Evolutionary conservation across 805 yeast genomes (phyloP), one percentile per base, ranked within the genome.

Genomic region (Cyberlindnera mississippiensis): DNA sequence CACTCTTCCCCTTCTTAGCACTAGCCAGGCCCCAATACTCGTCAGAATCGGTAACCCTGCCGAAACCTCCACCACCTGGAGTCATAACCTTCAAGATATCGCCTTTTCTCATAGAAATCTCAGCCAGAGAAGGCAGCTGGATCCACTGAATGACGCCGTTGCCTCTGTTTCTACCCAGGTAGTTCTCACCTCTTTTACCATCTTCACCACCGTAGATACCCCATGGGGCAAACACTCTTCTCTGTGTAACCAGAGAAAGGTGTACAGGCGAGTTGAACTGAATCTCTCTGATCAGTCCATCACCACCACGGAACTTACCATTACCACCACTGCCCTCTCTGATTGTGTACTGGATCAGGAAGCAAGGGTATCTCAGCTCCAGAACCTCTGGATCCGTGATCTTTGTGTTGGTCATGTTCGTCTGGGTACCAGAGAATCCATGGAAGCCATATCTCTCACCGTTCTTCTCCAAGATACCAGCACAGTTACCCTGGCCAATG

Each of bases 361-460:
- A 60, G 18, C 71, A 72, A 3, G 81, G 80, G 49, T 73, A 75
- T 36, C 80, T 57, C 42, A 71, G 64, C 51, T 76, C 81, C 45
- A 75, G 63, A 10, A 74, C 62, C 51, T 76, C 81, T 1, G 77
- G 72, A 49, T 76, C 81, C 1, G 81, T 75, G 50, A 75, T 75
- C 60, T 72, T 61, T 42, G 78, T 70, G 52, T 75, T 74, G 31
- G 79, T 75, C 41, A 76, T 72, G 49, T 75, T 78, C 37, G 73
- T 71, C 55, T 76, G 80, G 6, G 75, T 74, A 19, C 71, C 81
- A 10, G 75, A 68, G 19, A 73, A 73, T 13, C 76, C 76, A 24
- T 71, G 55, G 39, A 53, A 55, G 0, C 85, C 84, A 13, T 69
- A 68, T 26, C 74, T 81, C 89, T 85, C 85, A 20, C 96, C 96